phyloP scores from a whole-genome alignment of 2,329 filamentous ascomycete species.

The Cladophialophora immunda region DNA sequence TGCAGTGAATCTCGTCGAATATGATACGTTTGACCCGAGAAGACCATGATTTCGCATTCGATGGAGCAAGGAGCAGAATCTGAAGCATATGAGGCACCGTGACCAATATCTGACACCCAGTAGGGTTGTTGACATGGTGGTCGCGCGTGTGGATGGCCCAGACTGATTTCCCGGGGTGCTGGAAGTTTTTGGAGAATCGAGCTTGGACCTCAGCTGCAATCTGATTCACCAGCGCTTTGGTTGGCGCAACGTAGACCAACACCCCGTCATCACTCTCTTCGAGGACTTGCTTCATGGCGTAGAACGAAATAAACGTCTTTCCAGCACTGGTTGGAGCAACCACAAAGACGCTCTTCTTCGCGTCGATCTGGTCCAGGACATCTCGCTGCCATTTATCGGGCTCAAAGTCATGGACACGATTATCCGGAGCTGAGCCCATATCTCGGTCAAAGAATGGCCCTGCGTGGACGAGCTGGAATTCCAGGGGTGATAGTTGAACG shows the following conservation, averaged over 20 bases:
- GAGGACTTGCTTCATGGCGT: slow-evolving; percentile 2
- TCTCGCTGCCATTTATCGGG: slow-evolving; percentile 1
- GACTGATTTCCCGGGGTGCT: background rate
- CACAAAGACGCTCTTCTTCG: slow-evolving; percentile 1
- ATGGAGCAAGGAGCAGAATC: background rate
- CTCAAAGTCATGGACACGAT: background rate
- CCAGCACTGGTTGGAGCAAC: background rate
- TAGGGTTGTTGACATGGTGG: background rate
- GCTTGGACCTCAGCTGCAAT: slow-evolving; percentile 1
- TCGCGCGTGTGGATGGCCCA: slow-evolving; percentile 2
- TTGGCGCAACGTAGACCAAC: background rate
- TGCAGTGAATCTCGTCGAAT: background rate
- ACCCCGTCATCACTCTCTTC: background rate
- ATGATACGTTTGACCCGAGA: slow-evolving; percentile 1
- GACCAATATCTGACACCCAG: background rate
- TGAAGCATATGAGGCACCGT: background rate
- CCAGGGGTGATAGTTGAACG: background rate
- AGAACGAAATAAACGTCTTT: slow-evolving; percentile 4
- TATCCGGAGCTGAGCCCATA: background rate
- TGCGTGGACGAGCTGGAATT: slow-evolving; percentile 3
- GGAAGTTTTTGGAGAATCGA: background rate
- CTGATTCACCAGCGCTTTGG: background rate
- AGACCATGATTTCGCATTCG: background rate
- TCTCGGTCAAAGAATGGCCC: slow-evolving; percentile 3
- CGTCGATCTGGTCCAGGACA: background rate